Evolutionary conservation across 345 rosid genomes (phyloP), one percentile per base, ranked within the genome.

Genomic region (Capsella bursapastoris): DNA sequence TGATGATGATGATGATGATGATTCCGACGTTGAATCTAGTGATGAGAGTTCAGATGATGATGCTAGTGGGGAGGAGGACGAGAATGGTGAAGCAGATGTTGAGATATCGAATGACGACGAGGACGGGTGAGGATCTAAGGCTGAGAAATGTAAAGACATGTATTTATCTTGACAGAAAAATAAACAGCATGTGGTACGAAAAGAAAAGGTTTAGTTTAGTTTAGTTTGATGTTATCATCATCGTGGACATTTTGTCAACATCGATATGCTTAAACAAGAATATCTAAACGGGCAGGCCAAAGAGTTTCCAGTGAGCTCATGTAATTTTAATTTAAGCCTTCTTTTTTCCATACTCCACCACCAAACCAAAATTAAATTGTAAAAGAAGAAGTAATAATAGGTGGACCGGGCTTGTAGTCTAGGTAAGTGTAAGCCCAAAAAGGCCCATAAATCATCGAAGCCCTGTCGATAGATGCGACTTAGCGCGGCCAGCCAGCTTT

Each of bases 11-110:
- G 70, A 60, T 34, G 41, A 37, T 8, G 12, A 38, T 38, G 41
- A 38, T 10, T 16, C n/a, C 4, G 69, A 43, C 11, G 28, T 64
- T 15, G 81, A 78, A 29, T 63, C 29, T 44, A 72, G 43, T 29
- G 79, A 64, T 29, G 78, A 76, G 16, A 63, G 64, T 74, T 72
- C 73, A 9, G 78, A 63, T 27, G 76, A 61, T 9, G 81, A 70
- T 44, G 82, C 62, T 3, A n/a, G 49, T 57, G 68, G 41, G 41
- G 77, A 73, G 2, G 72, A 77, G 1, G 77, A 66, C 2, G 78
- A 53, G 22, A 31, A 44, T 51, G 40, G 38, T 31, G 60, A 71
- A 8, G 68, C 40, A 8, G 52, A 64, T 40, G 75, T 64, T 48
- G 71, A 58, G 7, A 66, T 64, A 28, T 49, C 28, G 0, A 63